Evolutionary conservation across 2,329 filamentous ascomycete species (phyloP), one percentile per base, ranked within the genome.

Genomic region (Fusarium sp.): DNA sequence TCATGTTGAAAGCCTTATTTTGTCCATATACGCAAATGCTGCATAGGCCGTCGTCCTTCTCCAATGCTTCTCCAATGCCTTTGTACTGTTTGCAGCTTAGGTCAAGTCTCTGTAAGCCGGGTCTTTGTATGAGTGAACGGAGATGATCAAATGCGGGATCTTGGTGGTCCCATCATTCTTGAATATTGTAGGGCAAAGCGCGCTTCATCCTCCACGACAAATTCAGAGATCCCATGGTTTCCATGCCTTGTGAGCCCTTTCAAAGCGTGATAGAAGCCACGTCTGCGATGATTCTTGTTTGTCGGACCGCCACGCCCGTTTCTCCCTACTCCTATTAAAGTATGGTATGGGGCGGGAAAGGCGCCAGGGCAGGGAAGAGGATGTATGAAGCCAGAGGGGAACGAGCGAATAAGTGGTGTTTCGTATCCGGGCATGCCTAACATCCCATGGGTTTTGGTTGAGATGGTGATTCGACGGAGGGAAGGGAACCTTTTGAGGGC

Each of bases 371-470:
- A 20, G 20, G 20, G 20, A 12, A 12, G 18, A 7, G 34, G 3
- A 59, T 83, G 82, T 32, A 78, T 77, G 46, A 84, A 83, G 5
- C 79, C 79, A 4, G 57, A 52, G 0, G 81, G 81, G 14, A 84
- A 78, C 4, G 77, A 75, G 8, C 81, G 80, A 30, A 82, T 81
- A 71, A 81, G 81, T 2, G 82, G 82, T 0, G 83, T 83, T 20
- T 81, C 69, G 45, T 83, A 83, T 0, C 79, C 45, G 1, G 81
- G 81, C 3, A 67, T 58, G 29, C 20, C 20, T 20, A 80, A 77
- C 1, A 79, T 69, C 2, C 81, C 80, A 65, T 84, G 82, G 0
- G 79, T 72, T 7, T 79, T 79, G 18, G 79, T 78, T 6, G 82
- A 83, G n/a, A 84, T 68, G 0, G 76, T 81, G 7, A 85, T 69